Evolutionary conservation across 495 filamentous ascomycete species (phyloP).

Genomic region (Tetracladium marchalianum): DNA sequence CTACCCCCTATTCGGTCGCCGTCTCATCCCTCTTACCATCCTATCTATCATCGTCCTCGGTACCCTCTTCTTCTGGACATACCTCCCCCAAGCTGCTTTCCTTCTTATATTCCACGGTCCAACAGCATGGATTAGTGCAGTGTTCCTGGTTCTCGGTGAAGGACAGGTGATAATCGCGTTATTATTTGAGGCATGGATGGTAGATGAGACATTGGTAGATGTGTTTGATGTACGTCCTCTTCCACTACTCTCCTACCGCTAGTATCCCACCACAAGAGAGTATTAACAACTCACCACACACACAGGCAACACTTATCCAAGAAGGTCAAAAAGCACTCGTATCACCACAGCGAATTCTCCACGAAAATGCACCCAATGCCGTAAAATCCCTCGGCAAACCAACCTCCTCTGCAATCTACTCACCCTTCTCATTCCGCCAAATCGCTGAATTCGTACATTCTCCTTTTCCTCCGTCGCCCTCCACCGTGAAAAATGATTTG

Average conservation of each 20-base stretch:
- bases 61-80: slow-evolving; percentile 76
- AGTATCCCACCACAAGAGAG: background rate
- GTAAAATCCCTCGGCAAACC: slow-evolving; percentile 70
- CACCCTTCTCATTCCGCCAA: slow-evolving; percentile 61
- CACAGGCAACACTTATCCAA: slow-evolving; percentile 30
- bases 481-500: too few relatives aligned
- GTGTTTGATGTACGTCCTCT: slow-evolving; percentile 70
- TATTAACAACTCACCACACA: slow-evolving; percentile 10
- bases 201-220: slow-evolving; percentile 78
- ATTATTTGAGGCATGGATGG: slow-evolving; percentile 69
- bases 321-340: slow-evolving; percentile 48
- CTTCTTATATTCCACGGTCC: slow-evolving; percentile 80
- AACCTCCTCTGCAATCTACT: slow-evolving; percentile 54
- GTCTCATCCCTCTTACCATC: slow-evolving; percentile 58
- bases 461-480: too few relatives aligned
- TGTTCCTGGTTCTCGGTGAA: slow-evolving; percentile 72
- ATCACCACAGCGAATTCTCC: slow-evolving; percentile 59
- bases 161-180: slow-evolving; percentile 68
- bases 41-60: slow-evolving; percentile 64
- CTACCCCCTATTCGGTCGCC: slow-evolving; percentile 58
- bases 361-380: slow-evolving; percentile 44
- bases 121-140: slow-evolving; percentile 63
- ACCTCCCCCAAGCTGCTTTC: slow-evolving; percentile 75
- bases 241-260: background rate
- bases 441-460: slow-evolving; percentile 57